These are phyloP conservation scores for Lanmaoa pseudosensibilis DNA, from an alignment of 768 basidiomycete species.

Conservation along the genomic window DNA sequence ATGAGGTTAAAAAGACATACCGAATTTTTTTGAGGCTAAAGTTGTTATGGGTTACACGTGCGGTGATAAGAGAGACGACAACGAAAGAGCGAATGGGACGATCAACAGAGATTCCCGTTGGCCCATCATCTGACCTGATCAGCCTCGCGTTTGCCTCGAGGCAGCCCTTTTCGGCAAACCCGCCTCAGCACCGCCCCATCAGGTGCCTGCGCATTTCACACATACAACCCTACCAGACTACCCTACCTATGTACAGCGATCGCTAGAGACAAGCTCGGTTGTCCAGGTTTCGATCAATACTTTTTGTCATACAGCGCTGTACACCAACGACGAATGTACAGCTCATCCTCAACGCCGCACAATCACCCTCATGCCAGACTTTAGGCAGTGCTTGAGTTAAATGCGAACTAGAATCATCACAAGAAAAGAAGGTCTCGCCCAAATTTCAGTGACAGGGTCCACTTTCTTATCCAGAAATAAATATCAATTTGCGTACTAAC, in stretches of 20 bases:
- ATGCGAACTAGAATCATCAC: constrained; percentile 1
- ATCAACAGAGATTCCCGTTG: neutral
- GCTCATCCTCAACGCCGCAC: neutral
- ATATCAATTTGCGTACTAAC: neutral
- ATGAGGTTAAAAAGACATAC: constrained; percentile 6
- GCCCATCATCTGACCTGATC: constrained; percentile 3
- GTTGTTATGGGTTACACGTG: constrained; percentile 2
- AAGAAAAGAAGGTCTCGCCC: constrained; percentile 9
- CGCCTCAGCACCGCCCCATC: constrained; percentile 4
- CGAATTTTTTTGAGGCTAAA: neutral
- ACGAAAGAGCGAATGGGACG: neutral
- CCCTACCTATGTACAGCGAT: neutral
- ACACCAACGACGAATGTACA: neutral
- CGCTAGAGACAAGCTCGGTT: neutral
- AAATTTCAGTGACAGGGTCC: constrained; percentile 4
- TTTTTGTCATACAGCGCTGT: neutral
- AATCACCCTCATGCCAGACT: neutral
- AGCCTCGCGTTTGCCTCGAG: constrained; percentile 30
- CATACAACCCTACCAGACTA: neutral
- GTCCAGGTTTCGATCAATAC: neutral
- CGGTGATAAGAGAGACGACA: constrained; percentile 12
- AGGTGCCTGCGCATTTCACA: neutral
- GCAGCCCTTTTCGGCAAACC: constrained; percentile 12
- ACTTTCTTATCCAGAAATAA: constrained; percentile 18
- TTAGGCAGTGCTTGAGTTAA: constrained; percentile 1